Base-by-base conservation (phyloP, 495 filamentous ascomycete species). In the Aspergillus nidulans region DNA sequence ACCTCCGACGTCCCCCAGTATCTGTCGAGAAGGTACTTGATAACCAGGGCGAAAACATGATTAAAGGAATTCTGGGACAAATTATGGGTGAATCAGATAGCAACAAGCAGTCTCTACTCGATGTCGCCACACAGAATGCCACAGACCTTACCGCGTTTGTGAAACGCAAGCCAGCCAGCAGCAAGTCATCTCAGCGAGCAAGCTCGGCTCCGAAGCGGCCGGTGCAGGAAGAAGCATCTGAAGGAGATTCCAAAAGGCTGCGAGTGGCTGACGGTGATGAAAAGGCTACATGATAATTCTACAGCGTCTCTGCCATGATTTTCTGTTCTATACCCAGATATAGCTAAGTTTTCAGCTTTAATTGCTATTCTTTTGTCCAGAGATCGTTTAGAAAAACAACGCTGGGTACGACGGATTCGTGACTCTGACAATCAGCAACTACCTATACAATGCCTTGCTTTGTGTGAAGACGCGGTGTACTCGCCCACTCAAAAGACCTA, bases 101-200 rank as follows among this genome's bases (percentile, higher is more conserved):
- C 7, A 77, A 85, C 51, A 80, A 86, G 56, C 79, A 82, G 57
- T 84, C 84, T 13, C 73, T 82, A 41, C 73, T 95, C 24, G 86
- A 90, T 53, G 87, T 91, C 60, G 91, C 85, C 34, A 86, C 86
- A 57, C 87, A 87, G 68, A 78, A 73, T 19, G 94, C 94, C 15
- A 95, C 81, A 44, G 95, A 98, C 63, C 69, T 98, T n/a, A 87
- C 86, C 1, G 82, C 86, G 12, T 69, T 97, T n/a, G 86, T 97
- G 3, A 81, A 79, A 55, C 70, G 88, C 51, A 95, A 95, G 78
- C 74, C 81, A 52, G 61, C 60, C 8, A 26, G 40, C 20, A 60
- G 40, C 20, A 60, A 67, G 18, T 20, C 60, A 21, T 40, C 59
- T 10, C 61, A 63, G 23, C 47, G 45, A 39, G 3, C 10, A 12